Evolutionary conservation across 2,329 filamentous ascomycete species (phyloP).

Genomic region (Ophiostoma pallidulum): DNA sequence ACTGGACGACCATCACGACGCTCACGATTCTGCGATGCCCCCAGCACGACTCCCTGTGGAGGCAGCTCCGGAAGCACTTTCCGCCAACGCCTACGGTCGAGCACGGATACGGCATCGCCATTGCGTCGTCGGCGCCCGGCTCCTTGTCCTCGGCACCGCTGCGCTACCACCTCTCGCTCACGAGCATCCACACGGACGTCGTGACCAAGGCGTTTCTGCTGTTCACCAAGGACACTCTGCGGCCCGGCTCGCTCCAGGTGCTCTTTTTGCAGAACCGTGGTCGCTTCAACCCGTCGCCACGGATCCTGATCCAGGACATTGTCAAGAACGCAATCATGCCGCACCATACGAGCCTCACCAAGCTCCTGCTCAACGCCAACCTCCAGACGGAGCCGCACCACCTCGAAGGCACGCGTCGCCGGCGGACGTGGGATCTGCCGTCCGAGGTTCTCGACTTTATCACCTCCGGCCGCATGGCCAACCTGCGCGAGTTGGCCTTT

Average conservation of each 20-base stretch:
- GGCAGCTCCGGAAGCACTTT: slow-evolving; percentile 55
- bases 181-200: slow-evolving; percentile 65
- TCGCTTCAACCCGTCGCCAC: slow-evolving; percentile 36
- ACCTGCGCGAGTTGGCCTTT: slow-evolving; percentile 61
- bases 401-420: slow-evolving; percentile 34
- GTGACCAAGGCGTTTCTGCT: slow-evolving; percentile 59
- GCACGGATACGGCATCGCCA: slow-evolving; percentile 19
- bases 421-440: slow-evolving; percentile 62
- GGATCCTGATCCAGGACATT: slow-evolving; percentile 59
- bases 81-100: slow-evolving; percentile 31
- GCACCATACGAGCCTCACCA: slow-evolving; percentile 62
- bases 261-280: slow-evolving; percentile 64
- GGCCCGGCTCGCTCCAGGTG: slow-evolving; percentile 69
- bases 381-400: slow-evolving; percentile 33
- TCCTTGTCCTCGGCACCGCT: slow-evolving; percentile 14
- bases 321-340: slow-evolving; percentile 60
- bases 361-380: slow-evolving; percentile 64
- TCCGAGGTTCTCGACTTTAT: slow-evolving; percentile 63
- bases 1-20: slow-evolving; percentile 63
- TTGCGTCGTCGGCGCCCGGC: slow-evolving; percentile 16
- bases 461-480: slow-evolving; percentile 66
- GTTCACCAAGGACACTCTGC: slow-evolving; percentile 68
- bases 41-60: slow-evolving; percentile 68
- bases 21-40: slow-evolving; percentile 66
- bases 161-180: slow-evolving; percentile 57